Base-by-base conservation (phyloP, 2,329 filamentous ascomycete genomes). In the Hymenoscyphus fructigenus region DNA sequence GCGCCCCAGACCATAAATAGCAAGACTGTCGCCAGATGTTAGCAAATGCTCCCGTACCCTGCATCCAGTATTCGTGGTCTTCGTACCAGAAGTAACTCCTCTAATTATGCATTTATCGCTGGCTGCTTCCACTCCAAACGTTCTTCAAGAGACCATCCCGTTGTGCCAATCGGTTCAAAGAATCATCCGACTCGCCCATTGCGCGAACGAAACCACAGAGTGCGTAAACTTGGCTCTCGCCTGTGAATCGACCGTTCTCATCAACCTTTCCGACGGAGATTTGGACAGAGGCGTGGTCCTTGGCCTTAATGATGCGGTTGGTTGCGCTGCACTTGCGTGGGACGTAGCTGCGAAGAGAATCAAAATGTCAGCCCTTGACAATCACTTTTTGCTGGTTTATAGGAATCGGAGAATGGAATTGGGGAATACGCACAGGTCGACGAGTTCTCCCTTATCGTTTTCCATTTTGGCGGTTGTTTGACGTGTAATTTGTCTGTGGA, bases 261-360 rank as follows among this genome's bases (percentile, higher is more conserved):
- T 98, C 94, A 77, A 99, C 95, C 87, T 97, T 98, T 82, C 90
- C 94, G 80, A 99, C 86, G 76, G 90, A 92, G 83, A 99, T 92
- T 84, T 99, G 95, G 76, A 98, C 95, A 70, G 92, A 96, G 77
- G 92, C 94, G 88, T 99, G 95, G 85, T 99, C 95, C 87, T 98
- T 97, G 86, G 95, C 93, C 87, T 97, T 97, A 90, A 99, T 98
- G 88, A 98, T 97, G 85, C 95, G 92, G 92, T 96, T 96, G 82
- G 94, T 97, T 77, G 93, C 93, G 82, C 88, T 92, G 91, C 94
- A 98, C 87, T 97, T 98, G 87, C 94, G 92, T 81, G 93, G 93
- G 87, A 97, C 91, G 89, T 96, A 96, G 82, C 92, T 96, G 79
- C 70, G 72, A 66, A 10, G 65, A 68, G 47, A 53, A 53, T 65